Evolutionary conservation across 495 filamentous ascomycete genomes (phyloP), one percentile per base, ranked within the genome.

Genomic region (Aspergillus biplanus): DNA sequence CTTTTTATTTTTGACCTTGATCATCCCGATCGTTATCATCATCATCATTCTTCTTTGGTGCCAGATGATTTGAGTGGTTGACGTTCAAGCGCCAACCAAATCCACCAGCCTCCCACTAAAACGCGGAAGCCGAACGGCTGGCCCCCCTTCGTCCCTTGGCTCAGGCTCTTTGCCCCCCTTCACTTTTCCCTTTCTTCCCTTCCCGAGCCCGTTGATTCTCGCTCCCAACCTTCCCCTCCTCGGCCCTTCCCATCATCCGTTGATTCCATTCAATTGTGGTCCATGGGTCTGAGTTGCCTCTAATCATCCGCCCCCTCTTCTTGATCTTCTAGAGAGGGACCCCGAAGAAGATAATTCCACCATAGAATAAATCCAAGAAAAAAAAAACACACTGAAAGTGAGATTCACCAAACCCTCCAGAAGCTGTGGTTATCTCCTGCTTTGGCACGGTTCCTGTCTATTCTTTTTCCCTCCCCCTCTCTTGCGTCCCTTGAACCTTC

Each of bases 41-140:
- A 27, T 27, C 21, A 27, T 27, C 21, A 27, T 27, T 27, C 21
- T 27, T 27, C 21, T 27, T 27, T 27, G 21, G 21, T 27, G 21
- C 21, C 21, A 27, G 21, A 27, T 27, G 21, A 27, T 31, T 62
- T 42, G 8, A 13, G 13, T 60, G 58, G 46, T 60, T 33, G 58
- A 27, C 13, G 33, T 9, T 52, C 54, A 44, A 63, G 61, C 61
- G 46, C 61, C 61, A 55, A 52, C 52, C 52, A 58, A 59, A 49
- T 34, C 58, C 31, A 64, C 65, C 65, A 67, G 66, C 63, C 63
- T 64, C 67, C 60, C 63, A 54, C 62, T 68, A 68, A 60, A 67
- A 57, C 61, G 61, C 65, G 61, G 65, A 58, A 67, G 60, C 52
- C 62, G 59, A 63, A 63, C 56, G 58, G 65, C 49, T 21, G 42